These are phyloP conservation scores for Fraxinus cuspidata DNA, from an alignment of 257 asterid genomes.

Conservation along the genomic window DNA sequence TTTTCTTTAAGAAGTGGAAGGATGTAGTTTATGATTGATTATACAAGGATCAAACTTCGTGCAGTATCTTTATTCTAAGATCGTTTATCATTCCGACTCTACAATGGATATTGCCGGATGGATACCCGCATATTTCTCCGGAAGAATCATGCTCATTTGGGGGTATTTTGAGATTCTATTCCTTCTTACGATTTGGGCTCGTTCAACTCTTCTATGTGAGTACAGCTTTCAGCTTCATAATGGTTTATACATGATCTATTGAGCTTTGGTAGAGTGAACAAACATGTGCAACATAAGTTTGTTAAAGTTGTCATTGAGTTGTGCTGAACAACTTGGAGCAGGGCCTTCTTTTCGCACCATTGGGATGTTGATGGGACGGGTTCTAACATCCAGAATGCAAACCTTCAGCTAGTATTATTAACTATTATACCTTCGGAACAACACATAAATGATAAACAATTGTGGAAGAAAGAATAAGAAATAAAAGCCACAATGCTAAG, in stretches of 20 bases:
- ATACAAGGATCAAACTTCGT: constrained; percentile 18
- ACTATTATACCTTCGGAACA: neutral
- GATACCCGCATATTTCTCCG: constrained; percentile 35
- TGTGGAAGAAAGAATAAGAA: neutral
- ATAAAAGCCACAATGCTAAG: neutral
- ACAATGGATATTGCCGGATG: constrained; percentile 82
- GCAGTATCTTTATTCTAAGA: constrained; percentile 84
- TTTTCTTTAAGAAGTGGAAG: neutral
- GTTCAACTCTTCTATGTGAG: constrained; percentile 87
- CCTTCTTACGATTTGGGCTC: constrained; percentile 68
- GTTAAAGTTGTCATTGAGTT: constrained; percentile 16
- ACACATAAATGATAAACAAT: neutral
- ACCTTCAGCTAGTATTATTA: neutral
- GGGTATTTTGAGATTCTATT: constrained; percentile 66
- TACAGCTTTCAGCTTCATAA: constrained; percentile 25
- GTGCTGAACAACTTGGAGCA: no score
- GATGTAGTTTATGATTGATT: constrained; percentile 13
- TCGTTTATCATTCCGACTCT: constrained; percentile 68
- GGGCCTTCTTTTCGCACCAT: no score
- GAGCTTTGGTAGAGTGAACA: constrained; percentile 21
- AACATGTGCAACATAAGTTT: neutral
- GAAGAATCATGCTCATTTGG: constrained; percentile 51
- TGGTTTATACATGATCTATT: constrained; percentile 15
- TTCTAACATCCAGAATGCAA: neutral
- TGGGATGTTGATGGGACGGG: neutral